Percentiles rank a stretch among this genome's conserved stretches.
phyloP scores from a whole-genome alignment of 306 rosid genomes.

The Sindora glabra region DNA sequence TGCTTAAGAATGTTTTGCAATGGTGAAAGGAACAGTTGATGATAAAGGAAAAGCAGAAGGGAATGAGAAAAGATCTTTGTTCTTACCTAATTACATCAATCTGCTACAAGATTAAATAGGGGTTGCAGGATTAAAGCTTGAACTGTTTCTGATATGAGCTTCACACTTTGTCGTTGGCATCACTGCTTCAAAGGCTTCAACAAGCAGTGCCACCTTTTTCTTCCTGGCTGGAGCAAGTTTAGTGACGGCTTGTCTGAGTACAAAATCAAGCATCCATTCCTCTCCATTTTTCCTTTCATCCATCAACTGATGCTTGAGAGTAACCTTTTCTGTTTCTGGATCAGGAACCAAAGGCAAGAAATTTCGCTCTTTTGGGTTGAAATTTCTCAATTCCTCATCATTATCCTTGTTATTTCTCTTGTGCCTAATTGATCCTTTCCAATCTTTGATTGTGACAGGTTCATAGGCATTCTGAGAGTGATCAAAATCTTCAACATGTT shows the following conservation, averaged over 20 bases:
- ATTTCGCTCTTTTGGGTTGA: constrained; percentile 75
- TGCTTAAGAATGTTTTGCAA: background rate
- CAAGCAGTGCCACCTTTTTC: constrained; percentile 88
- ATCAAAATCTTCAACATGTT: background rate
- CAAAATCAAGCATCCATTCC: constrained; percentile 92
- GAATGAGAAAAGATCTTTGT: background rate
- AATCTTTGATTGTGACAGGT: constrained; percentile 1
- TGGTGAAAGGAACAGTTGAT: background rate
- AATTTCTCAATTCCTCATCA: constrained; percentile 43
- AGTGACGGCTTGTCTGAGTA: constrained; percentile 58
- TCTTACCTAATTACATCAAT: constrained; percentile 29
- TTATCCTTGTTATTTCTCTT: constrained; percentile 33
- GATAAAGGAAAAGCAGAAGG: background rate
- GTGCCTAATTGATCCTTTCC: constrained; percentile 25
- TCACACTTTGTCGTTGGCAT: constrained; percentile 56
- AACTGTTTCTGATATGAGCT: constrained; percentile 21
- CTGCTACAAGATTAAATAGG: constrained; percentile 79
- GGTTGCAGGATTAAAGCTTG: constrained; percentile 35
- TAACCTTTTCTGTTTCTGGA: constrained; percentile 61
- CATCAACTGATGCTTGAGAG: constrained; percentile 71
- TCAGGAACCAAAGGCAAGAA: constrained; percentile 61
- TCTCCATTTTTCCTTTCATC: constrained; percentile 78
- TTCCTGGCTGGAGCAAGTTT: constrained; percentile 91
- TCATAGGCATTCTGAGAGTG: background rate
- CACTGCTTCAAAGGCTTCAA: constrained; percentile 86